These are phyloP conservation scores for Biscogniauxia sp. DNA, from an alignment of 2,329 filamentous ascomycete genomes.

Conservation along the genomic window DNA sequence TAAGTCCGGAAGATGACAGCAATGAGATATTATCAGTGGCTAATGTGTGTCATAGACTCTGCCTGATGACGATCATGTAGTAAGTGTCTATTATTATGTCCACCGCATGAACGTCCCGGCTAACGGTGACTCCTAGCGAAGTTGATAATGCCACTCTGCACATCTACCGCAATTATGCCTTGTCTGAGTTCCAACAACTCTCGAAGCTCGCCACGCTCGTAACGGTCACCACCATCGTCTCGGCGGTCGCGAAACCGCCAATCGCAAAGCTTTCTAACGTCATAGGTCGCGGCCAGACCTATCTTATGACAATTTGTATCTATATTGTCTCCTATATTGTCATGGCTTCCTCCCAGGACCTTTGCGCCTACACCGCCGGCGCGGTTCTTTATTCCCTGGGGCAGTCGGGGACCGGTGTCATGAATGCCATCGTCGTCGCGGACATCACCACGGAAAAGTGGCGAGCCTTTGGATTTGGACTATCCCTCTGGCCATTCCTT, in stretches of 20 bases:
- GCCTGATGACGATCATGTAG: constrained; percentile 25
- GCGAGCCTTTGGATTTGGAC: constrained; percentile 48
- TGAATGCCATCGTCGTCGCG: constrained; percentile 62
- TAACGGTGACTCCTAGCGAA: constrained; percentile 9
- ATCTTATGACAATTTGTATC: constrained; percentile 51
- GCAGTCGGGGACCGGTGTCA: constrained; percentile 56
- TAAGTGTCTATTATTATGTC: constrained; percentile 3
- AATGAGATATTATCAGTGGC: background rate
- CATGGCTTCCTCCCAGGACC: constrained; percentile 51
- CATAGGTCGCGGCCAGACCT: constrained; percentile 61
- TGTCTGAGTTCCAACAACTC: constrained; percentile 31
- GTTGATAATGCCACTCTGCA: constrained; percentile 25
- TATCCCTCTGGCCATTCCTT: constrained; percentile 42
- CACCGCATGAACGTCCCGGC: background rate
- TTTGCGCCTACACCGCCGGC: constrained; percentile 51
- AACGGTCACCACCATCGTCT: constrained; percentile 37
- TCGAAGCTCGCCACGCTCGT: constrained; percentile 30
- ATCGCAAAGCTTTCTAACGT: constrained; percentile 62
- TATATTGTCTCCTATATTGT: constrained; percentile 57
- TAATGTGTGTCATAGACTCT: constrained; percentile 13
- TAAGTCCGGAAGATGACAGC: background rate
- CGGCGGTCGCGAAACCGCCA: constrained; percentile 57
- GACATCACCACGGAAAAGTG: constrained; percentile 55
- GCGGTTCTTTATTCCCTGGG: constrained; percentile 60
- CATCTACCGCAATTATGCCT: constrained; percentile 32